Evolutionary conservation across 352 stramenopile species (phyloP).

Genomic region (Globisporangium solare): DNA sequence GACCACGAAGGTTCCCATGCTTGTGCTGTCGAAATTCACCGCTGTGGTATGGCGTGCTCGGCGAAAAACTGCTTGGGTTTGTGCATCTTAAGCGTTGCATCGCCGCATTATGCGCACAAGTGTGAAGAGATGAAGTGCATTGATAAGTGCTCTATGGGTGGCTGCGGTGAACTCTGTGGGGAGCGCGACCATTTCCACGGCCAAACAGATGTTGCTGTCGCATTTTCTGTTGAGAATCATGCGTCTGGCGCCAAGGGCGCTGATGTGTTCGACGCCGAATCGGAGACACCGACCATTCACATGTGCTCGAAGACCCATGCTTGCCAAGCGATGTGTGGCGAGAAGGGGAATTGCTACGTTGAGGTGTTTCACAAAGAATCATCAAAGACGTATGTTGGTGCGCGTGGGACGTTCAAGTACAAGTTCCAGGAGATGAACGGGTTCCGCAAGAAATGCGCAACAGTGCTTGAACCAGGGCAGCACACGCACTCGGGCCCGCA

Average conservation of each 20-base stretch:
- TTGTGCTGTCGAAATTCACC: constrained; percentile 48
- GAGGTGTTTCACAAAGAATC: constrained; percentile 71
- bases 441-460: constrained; percentile 50
- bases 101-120: constrained; percentile 42
- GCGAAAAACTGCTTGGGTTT: constrained; percentile 28
- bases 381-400: constrained; percentile 60
- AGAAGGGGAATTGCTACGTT: constrained; percentile 62
- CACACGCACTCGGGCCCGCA: constrained; percentile 36
- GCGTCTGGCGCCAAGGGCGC: constrained; percentile 19
- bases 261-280: constrained; percentile 32
- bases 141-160: constrained; percentile 51
- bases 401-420: constrained; percentile 57
- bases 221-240: constrained; percentile 39
- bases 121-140: constrained; percentile 58
- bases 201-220: constrained; percentile 31
- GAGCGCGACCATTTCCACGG: constrained; percentile 66
- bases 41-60: constrained; percentile 46
- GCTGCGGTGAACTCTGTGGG: constrained; percentile 45
- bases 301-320: constrained; percentile 58
- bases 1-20: constrained; percentile 38
- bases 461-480: constrained; percentile 31
- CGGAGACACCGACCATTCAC: constrained; percentile 37
- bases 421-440: constrained; percentile 82
- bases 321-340: constrained; percentile 47
- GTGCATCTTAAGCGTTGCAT: constrained; percentile 50